Conservation (phyloP, 2,329 filamentous ascomycete genomes). For the Tolypocladium paradoxum region DNA sequence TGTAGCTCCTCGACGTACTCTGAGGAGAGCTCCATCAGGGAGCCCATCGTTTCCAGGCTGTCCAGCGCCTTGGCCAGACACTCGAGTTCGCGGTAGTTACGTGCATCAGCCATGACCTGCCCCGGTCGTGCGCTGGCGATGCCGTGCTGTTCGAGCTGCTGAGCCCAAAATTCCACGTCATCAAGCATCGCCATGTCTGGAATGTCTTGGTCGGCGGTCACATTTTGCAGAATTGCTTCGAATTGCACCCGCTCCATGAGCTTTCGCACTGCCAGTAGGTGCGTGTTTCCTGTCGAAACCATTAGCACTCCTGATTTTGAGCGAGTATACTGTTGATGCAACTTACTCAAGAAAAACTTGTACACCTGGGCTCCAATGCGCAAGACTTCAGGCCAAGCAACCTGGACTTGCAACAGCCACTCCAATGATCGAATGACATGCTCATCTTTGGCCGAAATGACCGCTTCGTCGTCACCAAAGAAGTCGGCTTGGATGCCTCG, state of each 20-base stretch:
- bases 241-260: conserved; percentile 42
- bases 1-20: conserved; percentile 32
- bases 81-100: conserved; percentile 59
- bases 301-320: background rate
- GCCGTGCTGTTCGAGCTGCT: conserved; percentile 22
- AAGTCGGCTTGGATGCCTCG: conserved; percentile 61
- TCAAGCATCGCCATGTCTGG: conserved; percentile 27
- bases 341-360: conserved; percentile 73
- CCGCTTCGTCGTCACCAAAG: conserved; percentile 49
- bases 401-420: conserved; percentile 71
- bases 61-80: conserved; percentile 55
- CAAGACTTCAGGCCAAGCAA: conserved; percentile 62
- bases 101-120: conserved; percentile 42
- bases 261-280: conserved; percentile 43
- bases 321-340: background rate
- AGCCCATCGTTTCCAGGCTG: conserved; percentile 55
- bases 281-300: conserved; percentile 29
- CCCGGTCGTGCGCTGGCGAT: conserved; percentile 26
- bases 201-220: conserved; percentile 23
- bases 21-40: conserved; percentile 37
- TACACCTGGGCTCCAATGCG: conserved; percentile 61
- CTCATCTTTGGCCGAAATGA: conserved; percentile 51
- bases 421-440: conserved; percentile 68
- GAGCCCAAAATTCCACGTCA: conserved; percentile 28
- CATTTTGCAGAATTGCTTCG: conserved; percentile 32